Evolutionary conservation across 2,329 filamentous ascomycete species (phyloP), one percentile per base, ranked within the genome.

Genomic region (Epichloe bromicola): DNA sequence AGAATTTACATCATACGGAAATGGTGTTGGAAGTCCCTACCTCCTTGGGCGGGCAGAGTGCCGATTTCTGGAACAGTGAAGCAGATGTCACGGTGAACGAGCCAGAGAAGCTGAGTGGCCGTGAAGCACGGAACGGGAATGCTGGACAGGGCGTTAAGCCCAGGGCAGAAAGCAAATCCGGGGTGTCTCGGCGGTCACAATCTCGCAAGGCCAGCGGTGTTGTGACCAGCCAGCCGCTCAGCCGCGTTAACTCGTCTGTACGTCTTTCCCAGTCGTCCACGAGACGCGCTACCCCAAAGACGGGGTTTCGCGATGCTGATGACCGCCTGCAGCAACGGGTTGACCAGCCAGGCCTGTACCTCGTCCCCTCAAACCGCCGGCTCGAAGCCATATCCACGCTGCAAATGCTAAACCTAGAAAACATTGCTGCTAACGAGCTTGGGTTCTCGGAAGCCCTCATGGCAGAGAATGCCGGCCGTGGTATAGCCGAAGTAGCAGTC

Each of bases 351-450:
- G 75, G 76, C 1, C 73, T 82, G 48, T 81, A 78, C 58, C 65
- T 78, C 36, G 60, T 74, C 17, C 74, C 72, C 8, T 78, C 78
- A 2, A 74, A 76, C 57, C 75, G 76, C 37, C 77, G 75, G 12
- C 69, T 82, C 30, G 80, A 84, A 58, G 72, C 79, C 5, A 78
- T 85, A 33, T 83, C 80, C 17, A 76, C 91, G 5, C 72, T 93
- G 39, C 88, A 95, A 62, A 93, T 96, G 80, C 78, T 95, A 30
- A 91, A 93, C 55, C 79, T 97, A 1, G 93, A 97, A 67, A 90
- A 93, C 60, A 86, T 94, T 51, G 89, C 90, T 0, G 84, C 89
- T 53, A 85, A 87, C 41, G 89, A 96, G 57, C 80, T 94, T 52
- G 89, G 89, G 5, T 74, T 97, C 45, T 86, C 84, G 0, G 88